Percentiles rank a stretch among this genome's conserved stretches.
phyloP scores from a whole-genome alignment of 2,329 filamentous ascomycete genomes.

The Apiospora arundinis region DNA sequence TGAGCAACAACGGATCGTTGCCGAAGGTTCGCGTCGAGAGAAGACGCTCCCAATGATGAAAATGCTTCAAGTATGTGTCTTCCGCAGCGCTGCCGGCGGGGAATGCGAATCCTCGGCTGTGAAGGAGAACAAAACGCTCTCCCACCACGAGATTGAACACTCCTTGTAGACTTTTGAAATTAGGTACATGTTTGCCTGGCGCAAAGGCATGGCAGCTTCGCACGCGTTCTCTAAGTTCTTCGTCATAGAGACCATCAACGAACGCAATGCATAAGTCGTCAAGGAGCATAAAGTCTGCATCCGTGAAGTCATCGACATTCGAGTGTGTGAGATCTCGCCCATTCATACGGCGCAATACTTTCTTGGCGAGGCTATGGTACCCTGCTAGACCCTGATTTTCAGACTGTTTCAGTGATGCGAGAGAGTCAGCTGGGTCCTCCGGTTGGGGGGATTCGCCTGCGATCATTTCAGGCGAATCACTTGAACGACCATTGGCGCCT shows the following conservation, averaged over 20 bases:
- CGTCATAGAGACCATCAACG: constrained; percentile 58
- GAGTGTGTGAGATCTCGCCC: constrained; percentile 58
- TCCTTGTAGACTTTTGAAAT: constrained; percentile 58
- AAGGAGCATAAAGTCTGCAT: constrained; percentile 54
- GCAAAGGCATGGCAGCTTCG: constrained; percentile 54
- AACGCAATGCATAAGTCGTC: constrained; percentile 61
- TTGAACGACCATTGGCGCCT: neutral
- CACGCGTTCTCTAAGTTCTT: constrained; percentile 52
- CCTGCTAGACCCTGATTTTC: constrained; percentile 48
- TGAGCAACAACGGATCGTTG: constrained; percentile 55
- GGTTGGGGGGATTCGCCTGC: constrained; percentile 35
- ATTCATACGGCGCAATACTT: constrained; percentile 54
- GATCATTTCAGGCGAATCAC: neutral
- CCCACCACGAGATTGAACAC: constrained; percentile 62
- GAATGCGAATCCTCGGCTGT: constrained; percentile 2
- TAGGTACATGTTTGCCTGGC: constrained; percentile 39
- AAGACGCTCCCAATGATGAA: constrained; percentile 50
- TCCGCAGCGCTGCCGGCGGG: neutral
- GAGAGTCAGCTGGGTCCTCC: neutral
- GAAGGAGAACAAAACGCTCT: constrained; percentile 50
- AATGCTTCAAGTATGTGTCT: constrained; percentile 10
- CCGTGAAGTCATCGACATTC: constrained; percentile 50
- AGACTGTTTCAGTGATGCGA: constrained; percentile 48
- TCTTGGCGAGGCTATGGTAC: constrained; percentile 58
- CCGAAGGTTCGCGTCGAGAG: constrained; percentile 49